Percentiles rank a stretch among this genome's conserved stretches.
These are phyloP conservation scores for Lachancea nothofagi DNA, from an alignment of 805 yeast genomes.

Conservation along the genomic window DNA sequence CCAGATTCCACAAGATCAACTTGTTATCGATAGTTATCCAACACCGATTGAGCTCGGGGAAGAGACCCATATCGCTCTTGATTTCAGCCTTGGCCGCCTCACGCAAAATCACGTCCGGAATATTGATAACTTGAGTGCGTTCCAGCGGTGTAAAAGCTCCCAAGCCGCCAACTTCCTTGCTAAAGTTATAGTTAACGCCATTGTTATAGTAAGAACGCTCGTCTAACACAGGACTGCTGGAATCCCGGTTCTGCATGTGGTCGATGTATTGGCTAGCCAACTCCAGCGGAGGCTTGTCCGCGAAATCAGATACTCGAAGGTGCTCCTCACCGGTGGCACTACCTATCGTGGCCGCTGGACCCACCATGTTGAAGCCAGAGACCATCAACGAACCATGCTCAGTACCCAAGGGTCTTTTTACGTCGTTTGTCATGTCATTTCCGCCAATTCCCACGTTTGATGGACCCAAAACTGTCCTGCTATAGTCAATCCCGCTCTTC, in stretches of 20 bases:
- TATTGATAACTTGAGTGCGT: conserved; percentile 56
- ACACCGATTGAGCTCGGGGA: conserved; percentile 71
- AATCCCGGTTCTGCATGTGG: conserved; percentile 51
- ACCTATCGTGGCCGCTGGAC: conserved; percentile 1
- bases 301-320: conserved; percentile 30
- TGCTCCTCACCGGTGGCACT: conserved; percentile 23
- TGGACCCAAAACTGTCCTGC: conserved; percentile 17
- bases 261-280: conserved; percentile 62
- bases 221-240: conserved; percentile 52
- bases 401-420: conserved; percentile 4
- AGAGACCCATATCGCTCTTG: conserved; percentile 72
- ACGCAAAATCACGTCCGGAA: conserved; percentile 77
- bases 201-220: conserved; percentile 43
- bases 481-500: conserved; percentile 29
- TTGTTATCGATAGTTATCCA: conserved; percentile 85
- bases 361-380: conserved; percentile 3
- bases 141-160: conserved; percentile 69
- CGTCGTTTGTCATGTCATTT: conserved; percentile 3
- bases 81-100: conserved; percentile 64
- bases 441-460: conserved; percentile 14
- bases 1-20: conserved; percentile 77
- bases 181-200: conserved; percentile 64
- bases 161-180: conserved; percentile 41
- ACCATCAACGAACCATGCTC: conserved; percentile 2
- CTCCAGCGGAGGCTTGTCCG: conserved; percentile 37